Evolutionary conservation across 139 green algal genomes (phyloP).

Genomic region (Chloropicon primus): DNA sequence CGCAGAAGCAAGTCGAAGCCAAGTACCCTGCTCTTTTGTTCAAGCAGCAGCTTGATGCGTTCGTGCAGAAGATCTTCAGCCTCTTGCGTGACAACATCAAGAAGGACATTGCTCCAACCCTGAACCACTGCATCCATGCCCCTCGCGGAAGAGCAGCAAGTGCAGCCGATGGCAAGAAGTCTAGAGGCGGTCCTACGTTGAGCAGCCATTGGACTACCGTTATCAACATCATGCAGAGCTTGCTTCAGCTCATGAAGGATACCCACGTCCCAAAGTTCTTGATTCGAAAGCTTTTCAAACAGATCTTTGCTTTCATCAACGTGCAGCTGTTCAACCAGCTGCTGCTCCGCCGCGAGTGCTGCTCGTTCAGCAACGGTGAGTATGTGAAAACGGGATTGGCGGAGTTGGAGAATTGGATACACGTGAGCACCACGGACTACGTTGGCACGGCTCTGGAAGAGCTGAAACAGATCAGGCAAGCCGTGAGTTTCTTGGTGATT

Average conservation of each 20-base stretch:
- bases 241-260: conserved; percentile 63
- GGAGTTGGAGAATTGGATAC: conserved; percentile 90
- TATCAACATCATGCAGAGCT: conserved; percentile 60
- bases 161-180: background rate
- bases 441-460: conserved; percentile 82
- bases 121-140: conserved; percentile 41
- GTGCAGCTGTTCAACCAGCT: conserved; percentile 99
- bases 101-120: conserved; percentile 76
- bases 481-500: conserved; percentile 81
- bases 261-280: conserved; percentile 82
- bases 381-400: conserved; percentile 92
- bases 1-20: conserved; percentile 68
- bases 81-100: conserved; percentile 92
- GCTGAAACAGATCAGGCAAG: conserved; percentile 64
- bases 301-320: conserved; percentile 93
- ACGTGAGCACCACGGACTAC: conserved; percentile 50
- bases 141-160: conserved; percentile 8
- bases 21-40: conserved; percentile 99
- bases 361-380: conserved; percentile 98
- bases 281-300: conserved; percentile 51
- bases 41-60: conserved; percentile 97
- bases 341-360: conserved; percentile 96
- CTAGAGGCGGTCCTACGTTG: background rate
- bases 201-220: conserved; percentile 69
- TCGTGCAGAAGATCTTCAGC: conserved; percentile 96